phyloP scores from a whole-genome alignment of 1,284 basidiomycete genomes.

The Marasmius oreades region DNA sequence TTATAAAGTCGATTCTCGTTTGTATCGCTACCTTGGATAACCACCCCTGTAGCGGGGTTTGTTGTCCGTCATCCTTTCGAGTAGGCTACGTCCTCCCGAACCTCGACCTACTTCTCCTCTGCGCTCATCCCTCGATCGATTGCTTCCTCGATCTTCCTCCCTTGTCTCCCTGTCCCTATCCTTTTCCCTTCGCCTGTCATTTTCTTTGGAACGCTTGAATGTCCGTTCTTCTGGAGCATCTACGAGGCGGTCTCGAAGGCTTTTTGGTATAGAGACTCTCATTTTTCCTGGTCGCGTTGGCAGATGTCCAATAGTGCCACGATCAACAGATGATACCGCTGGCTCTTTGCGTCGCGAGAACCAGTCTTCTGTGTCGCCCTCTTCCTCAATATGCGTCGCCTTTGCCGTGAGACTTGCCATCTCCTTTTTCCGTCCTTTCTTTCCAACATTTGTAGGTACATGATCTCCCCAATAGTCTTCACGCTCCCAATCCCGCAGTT shows the following conservation, averaged over 20 bases:
- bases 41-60: background rate
- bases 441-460: slow-evolving; percentile 61
- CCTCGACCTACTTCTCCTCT: slow-evolving; percentile 10
- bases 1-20: too few relatives aligned
- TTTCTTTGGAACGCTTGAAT: background rate
- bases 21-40: background rate
- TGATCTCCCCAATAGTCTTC: slow-evolving; percentile 29
- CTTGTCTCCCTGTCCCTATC: slow-evolving; percentile 15
- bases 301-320: slow-evolving; percentile 12
- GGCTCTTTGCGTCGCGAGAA: slow-evolving; percentile 33
- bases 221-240: slow-evolving; percentile 1
- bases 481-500: slow-evolving; percentile 39
- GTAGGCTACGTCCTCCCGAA: background rate
- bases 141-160: slow-evolving; percentile 19
- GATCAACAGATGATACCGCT: slow-evolving; percentile 22
- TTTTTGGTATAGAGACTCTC: slow-evolving; percentile 3
- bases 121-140: slow-evolving; percentile 9
- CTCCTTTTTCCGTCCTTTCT: slow-evolving; percentile 56
- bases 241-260: slow-evolving; percentile 12
- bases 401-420: slow-evolving; percentile 44
- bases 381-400: slow-evolving; percentile 39
- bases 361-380: slow-evolving; percentile 61
- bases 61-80: background rate
- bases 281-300: slow-evolving; percentile 12
- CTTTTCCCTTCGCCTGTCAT: slow-evolving; percentile 12